Percentiles rank a stretch among this genome's conserved stretches.
phyloP scores from a whole-genome alignment of 768 basidiomycete species.

The Floccularia luteovirens region DNA sequence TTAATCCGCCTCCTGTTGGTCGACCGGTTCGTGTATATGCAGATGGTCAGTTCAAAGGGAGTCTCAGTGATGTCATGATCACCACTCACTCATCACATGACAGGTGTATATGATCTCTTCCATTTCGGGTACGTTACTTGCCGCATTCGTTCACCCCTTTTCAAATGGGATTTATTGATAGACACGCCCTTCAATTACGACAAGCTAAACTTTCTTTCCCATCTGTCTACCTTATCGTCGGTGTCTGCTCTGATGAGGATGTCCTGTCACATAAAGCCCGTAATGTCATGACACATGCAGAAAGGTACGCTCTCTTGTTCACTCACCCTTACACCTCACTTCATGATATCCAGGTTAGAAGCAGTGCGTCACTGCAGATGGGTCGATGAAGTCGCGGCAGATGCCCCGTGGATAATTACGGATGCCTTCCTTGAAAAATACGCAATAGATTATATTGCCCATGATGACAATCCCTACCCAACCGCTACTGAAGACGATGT shows the following conservation, averaged over 20 bases:
- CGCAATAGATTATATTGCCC: constrained; percentile 93
- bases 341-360: constrained; percentile 51
- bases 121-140: constrained; percentile 75
- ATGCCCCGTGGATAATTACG: constrained; percentile 88
- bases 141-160: constrained; percentile 2
- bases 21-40: constrained; percentile 89
- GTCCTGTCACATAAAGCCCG: constrained; percentile 73
- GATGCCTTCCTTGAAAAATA: constrained; percentile 77
- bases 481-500: constrained; percentile 80
- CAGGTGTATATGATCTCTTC: constrained; percentile 96
- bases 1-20: constrained; percentile 75
- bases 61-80: constrained; percentile 3
- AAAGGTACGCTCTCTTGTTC: constrained; percentile 43
- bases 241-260: constrained; percentile 87
- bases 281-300: constrained; percentile 83
- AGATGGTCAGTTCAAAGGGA: constrained; percentile 54
- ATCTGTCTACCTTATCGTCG: constrained; percentile 83
- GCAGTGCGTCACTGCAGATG: constrained; percentile 93
- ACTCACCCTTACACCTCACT: not conserved
- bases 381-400: constrained; percentile 90
- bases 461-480: constrained; percentile 88
- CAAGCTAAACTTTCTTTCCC: constrained; percentile 95
- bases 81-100: too few species aligned
- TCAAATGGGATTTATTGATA: constrained; percentile 21
- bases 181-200: constrained; percentile 91